These are phyloP conservation scores for Cytospora piceae DNA, from an alignment of 2,329 filamentous ascomycete species.

Conservation along the genomic window DNA sequence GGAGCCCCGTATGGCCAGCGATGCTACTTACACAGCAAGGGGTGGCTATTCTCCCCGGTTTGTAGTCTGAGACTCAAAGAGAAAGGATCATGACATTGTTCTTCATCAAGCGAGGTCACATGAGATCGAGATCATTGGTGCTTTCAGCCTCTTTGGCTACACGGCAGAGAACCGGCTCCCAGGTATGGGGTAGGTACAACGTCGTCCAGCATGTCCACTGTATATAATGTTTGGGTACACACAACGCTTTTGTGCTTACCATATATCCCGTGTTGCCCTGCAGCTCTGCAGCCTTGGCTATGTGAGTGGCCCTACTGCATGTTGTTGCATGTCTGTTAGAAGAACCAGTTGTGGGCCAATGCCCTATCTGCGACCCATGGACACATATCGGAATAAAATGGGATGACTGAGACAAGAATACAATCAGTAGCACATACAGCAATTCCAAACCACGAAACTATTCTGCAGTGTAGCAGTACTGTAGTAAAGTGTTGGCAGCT, in stretches of 20 bases:
- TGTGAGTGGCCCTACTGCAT: neutral
- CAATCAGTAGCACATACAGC: neutral
- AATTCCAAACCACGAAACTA: neutral
- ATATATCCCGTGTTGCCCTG: slow-evolving; percentile 11
- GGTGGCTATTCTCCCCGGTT: slow-evolving; percentile 3
- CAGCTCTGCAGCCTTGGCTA: slow-evolving; percentile 18
- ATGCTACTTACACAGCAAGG: slow-evolving; percentile 12
- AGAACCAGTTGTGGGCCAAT: neutral
- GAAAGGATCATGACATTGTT: neutral
- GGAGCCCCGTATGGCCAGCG: neutral
- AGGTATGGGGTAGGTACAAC: slow-evolving; percentile 18
- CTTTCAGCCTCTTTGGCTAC: slow-evolving; percentile 28
- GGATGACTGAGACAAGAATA: neutral
- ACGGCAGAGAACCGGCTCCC: slow-evolving; percentile 19
- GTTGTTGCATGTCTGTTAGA: neutral
- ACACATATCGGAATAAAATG: neutral
- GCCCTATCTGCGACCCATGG: neutral
- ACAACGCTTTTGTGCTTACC: neutral
- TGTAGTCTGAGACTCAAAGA: slow-evolving; percentile 15
- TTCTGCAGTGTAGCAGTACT: slow-evolving; percentile 7
- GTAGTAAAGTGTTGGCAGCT: slow-evolving; percentile 7
- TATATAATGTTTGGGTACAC: neutral
- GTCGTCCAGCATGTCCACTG: slow-evolving; percentile 18
- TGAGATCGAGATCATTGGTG: slow-evolving; percentile 1
- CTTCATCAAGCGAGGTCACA: slow-evolving; percentile 19